Evolutionary conservation across 768 basidiomycete species (phyloP).

Genomic region (Rhodosporidiobolus odoratus): DNA sequence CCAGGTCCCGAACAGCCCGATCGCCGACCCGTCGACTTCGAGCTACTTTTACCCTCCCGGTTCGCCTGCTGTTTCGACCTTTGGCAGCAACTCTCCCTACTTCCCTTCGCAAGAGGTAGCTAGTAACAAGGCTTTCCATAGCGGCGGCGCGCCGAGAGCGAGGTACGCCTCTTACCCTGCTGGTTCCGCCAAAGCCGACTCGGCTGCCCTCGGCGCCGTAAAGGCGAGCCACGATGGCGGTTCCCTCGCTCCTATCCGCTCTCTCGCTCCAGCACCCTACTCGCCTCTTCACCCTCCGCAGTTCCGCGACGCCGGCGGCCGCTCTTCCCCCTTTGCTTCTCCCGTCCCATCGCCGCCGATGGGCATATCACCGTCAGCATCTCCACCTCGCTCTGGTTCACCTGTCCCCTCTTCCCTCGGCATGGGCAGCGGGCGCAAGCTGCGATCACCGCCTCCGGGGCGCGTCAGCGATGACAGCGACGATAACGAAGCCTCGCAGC

Average conservation of each 20-base stretch:
- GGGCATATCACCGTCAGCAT: conserved; percentile 10
- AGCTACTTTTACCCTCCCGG: conserved; percentile 19
- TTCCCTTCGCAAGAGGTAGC: conserved; percentile 17
- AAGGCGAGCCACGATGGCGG: neutral
- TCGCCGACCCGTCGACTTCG: neutral
- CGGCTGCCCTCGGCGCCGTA: neutral
- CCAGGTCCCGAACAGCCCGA: conserved; percentile 8
- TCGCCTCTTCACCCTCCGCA: conserved; percentile 28
- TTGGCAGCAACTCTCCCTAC: conserved; percentile 2
- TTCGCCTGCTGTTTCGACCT: neutral
- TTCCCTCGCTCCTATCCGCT: neutral
- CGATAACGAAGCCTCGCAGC: conserved; percentile 5
- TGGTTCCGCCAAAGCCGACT: neutral
- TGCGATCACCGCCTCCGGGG: conserved; percentile 17
- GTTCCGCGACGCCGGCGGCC: conserved; percentile 24
- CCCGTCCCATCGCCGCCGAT: conserved; percentile 4
- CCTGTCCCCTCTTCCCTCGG: neutral
- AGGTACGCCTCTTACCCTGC: conserved; percentile 25
- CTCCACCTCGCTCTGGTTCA: neutral
- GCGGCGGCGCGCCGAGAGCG: neutral
- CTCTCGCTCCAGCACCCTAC: conserved; percentile 3
- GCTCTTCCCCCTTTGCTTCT: conserved; percentile 22
- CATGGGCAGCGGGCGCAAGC: neutral
- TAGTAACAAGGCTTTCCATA: neutral
- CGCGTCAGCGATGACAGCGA: neutral